A percentile compares a stretch with the other conserved stretches of the same genome.
These are phyloP conservation scores for Austroboletus rostrupii DNA, from an alignment of 1,284 basidiomycete genomes.

Conservation along the genomic window DNA sequence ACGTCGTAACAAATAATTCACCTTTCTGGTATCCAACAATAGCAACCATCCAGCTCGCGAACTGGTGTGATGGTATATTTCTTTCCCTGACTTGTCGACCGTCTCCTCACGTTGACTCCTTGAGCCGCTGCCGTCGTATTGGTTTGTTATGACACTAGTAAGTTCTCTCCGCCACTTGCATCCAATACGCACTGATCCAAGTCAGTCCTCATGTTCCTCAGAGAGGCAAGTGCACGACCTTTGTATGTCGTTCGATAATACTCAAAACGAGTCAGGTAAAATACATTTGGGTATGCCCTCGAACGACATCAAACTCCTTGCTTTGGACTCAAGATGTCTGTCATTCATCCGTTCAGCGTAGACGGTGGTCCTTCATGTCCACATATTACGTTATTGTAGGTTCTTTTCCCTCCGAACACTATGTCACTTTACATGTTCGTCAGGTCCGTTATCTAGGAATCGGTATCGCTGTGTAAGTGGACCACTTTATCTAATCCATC, in stretches of 20 bases:
- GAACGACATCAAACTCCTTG: not conserved
- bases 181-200: not conserved
- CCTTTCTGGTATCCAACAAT: constrained; percentile 8
- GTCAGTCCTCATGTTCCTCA: constrained; percentile 17
- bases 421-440: not conserved
- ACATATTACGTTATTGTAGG: constrained; percentile 15
- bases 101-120: not conserved
- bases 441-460: constrained; percentile 19
- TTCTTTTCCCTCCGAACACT: not conserved
- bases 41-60: constrained; percentile 12
- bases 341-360: constrained; percentile 3
- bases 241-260: not conserved
- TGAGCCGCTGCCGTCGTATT: constrained; percentile 16
- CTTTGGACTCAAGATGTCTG: not conserved
- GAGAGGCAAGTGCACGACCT: constrained; percentile 14
- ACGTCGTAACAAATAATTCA: constrained; percentile 13
- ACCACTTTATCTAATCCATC: not conserved
- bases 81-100: not conserved
- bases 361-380: constrained; percentile 16
- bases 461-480: constrained; percentile 12
- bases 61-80: constrained; percentile 15
- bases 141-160: constrained; percentile 18
- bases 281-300: constrained; percentile 17
- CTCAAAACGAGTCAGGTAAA: constrained; percentile 11
- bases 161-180: not conserved